These are phyloP conservation scores for Neonothopanus nambi DNA, from an alignment of 1,284 basidiomycete genomes.

Conservation along the genomic window DNA sequence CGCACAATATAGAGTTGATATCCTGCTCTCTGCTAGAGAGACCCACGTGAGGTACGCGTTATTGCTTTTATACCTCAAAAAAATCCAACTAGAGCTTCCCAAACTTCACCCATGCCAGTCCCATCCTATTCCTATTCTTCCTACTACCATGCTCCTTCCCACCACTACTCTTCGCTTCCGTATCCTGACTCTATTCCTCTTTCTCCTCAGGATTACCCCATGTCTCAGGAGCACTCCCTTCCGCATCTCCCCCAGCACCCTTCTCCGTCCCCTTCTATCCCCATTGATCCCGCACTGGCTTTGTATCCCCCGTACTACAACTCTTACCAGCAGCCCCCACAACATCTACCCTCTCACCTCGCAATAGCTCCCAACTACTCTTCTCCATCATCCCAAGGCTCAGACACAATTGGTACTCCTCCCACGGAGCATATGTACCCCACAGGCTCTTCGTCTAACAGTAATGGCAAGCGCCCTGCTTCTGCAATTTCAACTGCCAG, in stretches of 20 bases:
- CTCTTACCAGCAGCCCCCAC: slow-evolving; percentile 37
- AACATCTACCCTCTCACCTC: slow-evolving; percentile 45
- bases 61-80: too few species aligned
- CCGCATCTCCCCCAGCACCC: slow-evolving; percentile 53
- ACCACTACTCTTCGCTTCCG: slow-evolving; percentile 32
- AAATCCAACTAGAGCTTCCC: background rate
- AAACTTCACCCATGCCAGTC: slow-evolving; percentile 25
- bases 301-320: slow-evolving; percentile 60
- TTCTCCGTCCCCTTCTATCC: slow-evolving; percentile 51
- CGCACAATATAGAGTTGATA: too few species aligned
- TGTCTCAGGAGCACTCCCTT: slow-evolving; percentile 37
- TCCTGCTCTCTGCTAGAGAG: too few species aligned
- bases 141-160: slow-evolving; percentile 35
- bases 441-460: slow-evolving; percentile 46
- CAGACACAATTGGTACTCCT: slow-evolving; percentile 72
- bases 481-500: slow-evolving; percentile 45
- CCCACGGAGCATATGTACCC: slow-evolving; percentile 60
- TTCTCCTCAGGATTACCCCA: slow-evolving; percentile 35
- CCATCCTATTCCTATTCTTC: slow-evolving; percentile 39
- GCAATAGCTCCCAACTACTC: slow-evolving; percentile 48
- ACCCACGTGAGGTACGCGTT: too few species aligned
- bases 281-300: slow-evolving; percentile 68
- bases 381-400: slow-evolving; percentile 74
- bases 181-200: slow-evolving; percentile 24
- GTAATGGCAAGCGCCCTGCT: slow-evolving; percentile 67